Percentiles rank a stretch among this genome's conserved stretches.
These are phyloP conservation scores for Sugiyamaella neomexicana DNA, from an alignment of 1,139 yeast species.

Conservation along the genomic window DNA sequence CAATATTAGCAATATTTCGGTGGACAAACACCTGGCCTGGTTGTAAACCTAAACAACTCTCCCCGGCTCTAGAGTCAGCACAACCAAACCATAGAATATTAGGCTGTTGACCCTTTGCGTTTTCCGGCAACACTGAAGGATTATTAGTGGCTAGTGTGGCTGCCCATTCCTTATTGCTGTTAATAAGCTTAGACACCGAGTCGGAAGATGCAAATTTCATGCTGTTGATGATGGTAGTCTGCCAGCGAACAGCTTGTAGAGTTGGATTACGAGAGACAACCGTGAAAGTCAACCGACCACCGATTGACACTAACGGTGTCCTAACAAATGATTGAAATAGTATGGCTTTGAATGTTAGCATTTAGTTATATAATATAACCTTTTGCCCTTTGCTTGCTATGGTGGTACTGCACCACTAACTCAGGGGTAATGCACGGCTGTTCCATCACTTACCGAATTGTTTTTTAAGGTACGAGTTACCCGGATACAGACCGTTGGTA, in stretches of 20 bases:
- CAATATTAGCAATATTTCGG: constrained; percentile 85
- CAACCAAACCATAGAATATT: constrained; percentile 97
- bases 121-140: constrained; percentile 64
- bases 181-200: constrained; percentile 57
- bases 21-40: constrained; percentile 97
- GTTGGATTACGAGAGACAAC: neutral
- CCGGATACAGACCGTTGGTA: constrained; percentile 12
- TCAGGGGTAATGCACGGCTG: constrained; percentile 17
- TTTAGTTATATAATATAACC: no score
- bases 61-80: constrained; percentile 90
- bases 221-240: neutral
- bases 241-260: neutral
- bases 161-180: constrained; percentile 69
- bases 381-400: neutral
- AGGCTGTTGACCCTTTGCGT: constrained; percentile 86
- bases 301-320: constrained; percentile 6
- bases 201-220: constrained; percentile 25
- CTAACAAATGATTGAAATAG: constrained; percentile 3
- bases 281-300: constrained; percentile 1
- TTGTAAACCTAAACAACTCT: constrained; percentile 65
- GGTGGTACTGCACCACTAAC: neutral
- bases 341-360: no score
- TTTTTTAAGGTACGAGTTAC: neutral
- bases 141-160: constrained; percentile 57
- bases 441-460: constrained; percentile 6